Evolutionary conservation across 1,284 basidiomycete species (phyloP), one percentile per base, ranked within the genome.

Genomic region (Melampsora medusae): DNA sequence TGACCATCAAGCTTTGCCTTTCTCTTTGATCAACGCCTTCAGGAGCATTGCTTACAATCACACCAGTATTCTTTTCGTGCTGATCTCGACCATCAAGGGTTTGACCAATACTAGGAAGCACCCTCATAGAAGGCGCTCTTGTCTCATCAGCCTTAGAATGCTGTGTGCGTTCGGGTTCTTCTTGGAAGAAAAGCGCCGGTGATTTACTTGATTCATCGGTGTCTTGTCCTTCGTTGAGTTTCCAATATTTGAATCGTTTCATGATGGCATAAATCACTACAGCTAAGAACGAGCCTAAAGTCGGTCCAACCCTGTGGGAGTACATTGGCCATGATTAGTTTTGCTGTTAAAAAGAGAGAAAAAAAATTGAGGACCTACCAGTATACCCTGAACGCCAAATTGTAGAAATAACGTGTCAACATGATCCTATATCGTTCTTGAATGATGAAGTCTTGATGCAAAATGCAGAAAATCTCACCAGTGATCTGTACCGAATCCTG

Each of bases 161-260:
- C 10, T 1, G 10, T 3, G n/a, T 28, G 2, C 0, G 7, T 56
- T 56, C 53, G 9, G 53, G 61, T n/a, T 64, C 25, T 64, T 64
- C 53, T 33, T 35, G 61, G 10, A 66, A 33, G 66, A 76, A 76
- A 12, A 76, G 46, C 2, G 67, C 74, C 4, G 74, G 74, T 3
- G 74, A 76, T 53, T 76, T 69, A 35, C 74, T 69, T 4, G 74
- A 38, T 56, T 69, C 67, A 35, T 76, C 74, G 0, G 67, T 76
- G 38, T 76, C 74, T 35, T 76, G 74, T 4, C 74, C 74, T n/a
- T 69, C 59, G 38, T 69, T 76, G 16, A 76, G 42, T 2, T 64
- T 67, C 74, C 74, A 76, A 35, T 76, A 76, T 48, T 76, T 76
- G 50, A 62, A 67, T 35, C 67, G 67, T 42, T 76, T 76, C 25